Base-by-base conservation (phyloP, 352 stramenopile species). In the Pythium folliculosum region DNA sequence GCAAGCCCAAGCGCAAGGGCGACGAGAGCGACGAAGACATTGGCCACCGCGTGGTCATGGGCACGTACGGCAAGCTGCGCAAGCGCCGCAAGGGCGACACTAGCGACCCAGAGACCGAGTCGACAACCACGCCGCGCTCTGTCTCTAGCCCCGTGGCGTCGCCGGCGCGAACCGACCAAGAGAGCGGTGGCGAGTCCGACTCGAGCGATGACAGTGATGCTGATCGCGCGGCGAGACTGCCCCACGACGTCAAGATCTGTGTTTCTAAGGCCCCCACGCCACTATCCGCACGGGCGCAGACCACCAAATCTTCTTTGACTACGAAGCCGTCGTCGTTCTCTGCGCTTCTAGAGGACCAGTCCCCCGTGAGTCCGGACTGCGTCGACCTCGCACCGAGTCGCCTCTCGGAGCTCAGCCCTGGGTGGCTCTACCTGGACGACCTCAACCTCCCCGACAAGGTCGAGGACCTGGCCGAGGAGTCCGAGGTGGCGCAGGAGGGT, bases 1-100 rank as follows among this genome's bases (percentile, higher is more conserved):
- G 80, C 64, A 91, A 91, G 63, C 84, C 73, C 9, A 91, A 91
- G 72, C 86, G 85, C 67, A 87, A 88, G 70, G 79, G 86, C 53
- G 77, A 87, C 60, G 77, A 80, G 44, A 86, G 85, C 54, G 76
- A 86, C 40, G 81, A 88, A 51, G 79, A 68, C 6, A 63, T 68
- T 25, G 66, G 66, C 21, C 66, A 72, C 38, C 66, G 66, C 21
- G 60, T 72, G 4, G 66, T 67, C 19, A 54, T 72, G 52, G 60
- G 59, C 43, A 72, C 66, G 3, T 65, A 58, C 60, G 60, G 66
- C 54, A 72, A 69, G 66, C 47, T 72, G 4, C 60, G 60, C n/a
- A 71, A 71, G 40, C 40, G 40, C 17, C 56, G 57, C 50, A 71
- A 71, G 57, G 51, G 65, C 25, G 63, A 65, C 17, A 47, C 48